Percentiles rank a stretch among this genome's conserved stretches.
These are phyloP conservation scores for Pichia kudriavzevii DNA, from an alignment of 1,139 yeast genomes.

Conservation along the genomic window DNA sequence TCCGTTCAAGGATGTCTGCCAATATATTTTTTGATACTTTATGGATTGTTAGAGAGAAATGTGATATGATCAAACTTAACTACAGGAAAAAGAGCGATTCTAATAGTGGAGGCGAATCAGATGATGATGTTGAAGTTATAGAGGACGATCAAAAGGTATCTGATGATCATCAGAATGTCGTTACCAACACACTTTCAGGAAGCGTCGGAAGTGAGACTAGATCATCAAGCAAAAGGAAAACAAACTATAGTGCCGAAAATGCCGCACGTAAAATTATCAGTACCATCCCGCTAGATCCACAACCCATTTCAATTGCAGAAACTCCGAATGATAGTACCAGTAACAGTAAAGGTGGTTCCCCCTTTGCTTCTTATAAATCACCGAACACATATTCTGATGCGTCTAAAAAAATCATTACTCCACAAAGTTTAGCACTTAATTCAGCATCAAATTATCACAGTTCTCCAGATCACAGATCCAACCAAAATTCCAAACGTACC, in stretches of 20 bases:
- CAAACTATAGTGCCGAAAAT: conserved; percentile 47
- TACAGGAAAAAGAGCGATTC: conserved; percentile 28
- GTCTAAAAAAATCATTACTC: conserved; percentile 9
- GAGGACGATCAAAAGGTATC: conserved; percentile 14
- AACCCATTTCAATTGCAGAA: conserved; percentile 43
- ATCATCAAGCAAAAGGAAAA: conserved; percentile 14
- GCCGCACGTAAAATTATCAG: conserved; percentile 66
- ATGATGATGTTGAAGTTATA: conserved; percentile 21
- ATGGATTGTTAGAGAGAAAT: conserved; percentile 75
- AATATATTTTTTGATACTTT: conserved; percentile 87
- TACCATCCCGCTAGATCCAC: conserved; percentile 77
- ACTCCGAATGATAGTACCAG: conserved; percentile 18
- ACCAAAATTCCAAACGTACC: not conserved
- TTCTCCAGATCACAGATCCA: conserved; percentile 3
- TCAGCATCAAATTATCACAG: conserved; percentile 1
- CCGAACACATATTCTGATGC: not conserved
- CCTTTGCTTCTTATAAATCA: conserved; percentile 11
- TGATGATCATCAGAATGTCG: not conserved
- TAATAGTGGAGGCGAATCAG: conserved; percentile 28
- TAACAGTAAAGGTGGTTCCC: conserved; percentile 20
- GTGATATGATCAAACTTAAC: conserved; percentile 66
- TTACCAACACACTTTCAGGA: conserved; percentile 1
- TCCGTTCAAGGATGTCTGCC: conserved; percentile 82
- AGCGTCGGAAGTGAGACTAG: conserved; percentile 9
- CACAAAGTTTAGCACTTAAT: conserved; percentile 7